Conservation (phyloP, 257 asterid species). For the Jasminum sambac region DNA sequence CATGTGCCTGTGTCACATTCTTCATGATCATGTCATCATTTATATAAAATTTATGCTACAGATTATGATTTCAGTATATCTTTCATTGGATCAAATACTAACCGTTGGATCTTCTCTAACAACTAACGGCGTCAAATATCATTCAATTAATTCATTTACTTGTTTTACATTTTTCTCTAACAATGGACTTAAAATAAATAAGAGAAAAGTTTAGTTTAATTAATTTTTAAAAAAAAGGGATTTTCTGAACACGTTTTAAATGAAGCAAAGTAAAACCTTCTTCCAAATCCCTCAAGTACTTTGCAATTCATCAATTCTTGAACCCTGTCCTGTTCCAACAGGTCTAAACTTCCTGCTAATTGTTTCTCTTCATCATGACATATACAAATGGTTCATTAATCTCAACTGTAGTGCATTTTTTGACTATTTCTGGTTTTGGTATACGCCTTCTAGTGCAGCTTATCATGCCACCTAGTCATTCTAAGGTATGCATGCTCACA, state of each 20-base stretch:
- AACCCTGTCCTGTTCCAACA: not conserved
- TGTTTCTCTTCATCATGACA: not conserved
- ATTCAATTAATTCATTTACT: not conserved
- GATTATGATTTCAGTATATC: not conserved
- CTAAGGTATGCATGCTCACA: not conserved
- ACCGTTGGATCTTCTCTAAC: not conserved
- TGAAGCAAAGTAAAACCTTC: not conserved
- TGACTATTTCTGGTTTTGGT: not conserved
- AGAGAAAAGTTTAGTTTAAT: not conserved
- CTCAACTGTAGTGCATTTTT: not conserved
- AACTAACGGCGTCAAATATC: not conserved
- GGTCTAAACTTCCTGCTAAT: not conserved
- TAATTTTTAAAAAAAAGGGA: not conserved
- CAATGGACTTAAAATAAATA: not conserved
- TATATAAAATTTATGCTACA: not conserved
- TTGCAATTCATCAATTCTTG: not conserved
- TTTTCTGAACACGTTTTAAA: not conserved
- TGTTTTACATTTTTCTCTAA: not conserved
- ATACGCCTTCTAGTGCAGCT: not conserved
- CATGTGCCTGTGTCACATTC: too few relatives aligned
- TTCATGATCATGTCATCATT: too few relatives aligned
- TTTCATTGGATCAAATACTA: not conserved
- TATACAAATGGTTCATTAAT: not conserved
- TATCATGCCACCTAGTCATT: not conserved
- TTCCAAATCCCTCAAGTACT: not conserved